A percentile compares a stretch with the other conserved stretches of the same genome.
phyloP scores from a whole-genome alignment of 164 flowering plant genomes.

The Liquidambar formosana region DNA sequence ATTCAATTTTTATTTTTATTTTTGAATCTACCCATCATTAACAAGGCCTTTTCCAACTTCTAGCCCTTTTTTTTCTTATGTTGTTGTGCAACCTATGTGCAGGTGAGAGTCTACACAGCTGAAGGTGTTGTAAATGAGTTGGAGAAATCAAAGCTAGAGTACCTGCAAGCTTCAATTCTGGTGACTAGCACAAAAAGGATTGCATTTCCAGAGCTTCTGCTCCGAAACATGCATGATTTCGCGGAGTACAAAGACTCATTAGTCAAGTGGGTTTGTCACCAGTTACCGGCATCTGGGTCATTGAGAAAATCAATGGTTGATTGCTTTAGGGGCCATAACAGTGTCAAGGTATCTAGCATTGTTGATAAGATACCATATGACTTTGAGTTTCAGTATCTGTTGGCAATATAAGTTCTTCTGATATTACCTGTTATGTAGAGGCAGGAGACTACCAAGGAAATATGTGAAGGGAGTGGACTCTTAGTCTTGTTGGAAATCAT shows the following conservation, averaged over 20 bases:
- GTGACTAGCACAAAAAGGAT: conserved; percentile 65
- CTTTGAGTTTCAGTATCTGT: conserved; percentile 76
- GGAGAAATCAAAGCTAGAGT: conserved; percentile 85
- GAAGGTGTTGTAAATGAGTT: conserved; percentile 64
- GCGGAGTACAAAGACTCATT: conserved; percentile 51
- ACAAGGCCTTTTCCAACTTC: too few relatives aligned
- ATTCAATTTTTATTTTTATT: too few relatives aligned
- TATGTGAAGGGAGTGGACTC: too few relatives aligned
- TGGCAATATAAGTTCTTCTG: conserved; percentile 40
- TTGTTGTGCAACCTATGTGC: neutral
- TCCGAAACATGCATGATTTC: conserved; percentile 58
- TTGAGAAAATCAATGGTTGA: conserved; percentile 80
- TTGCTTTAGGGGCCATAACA: conserved; percentile 52
- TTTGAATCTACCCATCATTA: too few relatives aligned
- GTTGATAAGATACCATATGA: conserved; percentile 73
- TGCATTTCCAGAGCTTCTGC: conserved; percentile 65
- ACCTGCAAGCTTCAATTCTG: conserved; percentile 79
- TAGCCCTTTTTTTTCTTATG: too few relatives aligned
- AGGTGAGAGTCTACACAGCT: conserved; percentile 83
- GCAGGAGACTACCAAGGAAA: too few relatives aligned
- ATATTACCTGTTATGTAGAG: too few relatives aligned
- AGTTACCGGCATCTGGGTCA: conserved; percentile 76
- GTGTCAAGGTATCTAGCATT: conserved; percentile 31
- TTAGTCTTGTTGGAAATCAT: too few relatives aligned
- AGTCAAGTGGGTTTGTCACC: conserved; percentile 81